Base-by-base conservation (phyloP, 768 basidiomycete species). In the Hypholoma sublateritium region DNA sequence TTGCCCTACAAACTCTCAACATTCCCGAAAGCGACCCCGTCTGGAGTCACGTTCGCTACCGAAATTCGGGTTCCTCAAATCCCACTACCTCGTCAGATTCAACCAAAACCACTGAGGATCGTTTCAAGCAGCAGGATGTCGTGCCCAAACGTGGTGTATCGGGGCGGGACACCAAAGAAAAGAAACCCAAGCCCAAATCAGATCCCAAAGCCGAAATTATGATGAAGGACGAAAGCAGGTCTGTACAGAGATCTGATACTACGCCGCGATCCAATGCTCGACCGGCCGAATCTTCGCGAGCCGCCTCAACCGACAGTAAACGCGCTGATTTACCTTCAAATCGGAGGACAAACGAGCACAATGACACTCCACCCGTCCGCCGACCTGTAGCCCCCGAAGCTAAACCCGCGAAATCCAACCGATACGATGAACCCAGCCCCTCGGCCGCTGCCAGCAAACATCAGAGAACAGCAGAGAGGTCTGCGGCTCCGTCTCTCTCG, bases 11-110 rank as follows among this genome's bases (percentile, higher is more conserved):
- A 34, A 67, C 66, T 25, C 71, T 89, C 51, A 78, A 77, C 22
- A 82, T 89, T 58, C 81, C 82, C 21, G 77, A 85, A 55, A 77
- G 72, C 14, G 85, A 91, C 68, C 75, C 84, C 4, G 72, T 75
- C n/a, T 91, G 89, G 89, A 68, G 75, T 11, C 77, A 86, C 61
- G 77, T 85, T 14, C 62, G 66, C 36, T 70, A 63, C 53, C 71
- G 72, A 35, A 62, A 59, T 36, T 52, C 61, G 28, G 35, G 61
- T 4, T 47, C 63, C 14, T 50, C 17, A 32, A 61, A 60, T 32
- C 47, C 61, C 52, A 11, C 50, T 37, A 42, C 60, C 17, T 43
- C 63, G 6, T 35, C 64, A 13, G 56, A 59, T 9, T 22, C 58
- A 11, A 61, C 66, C 16, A 58, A 50, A 11, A 21, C 55, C 55